phyloP scores from a whole-genome alignment of 345 rosid genomes.

The Erucastrum elatum region DNA sequence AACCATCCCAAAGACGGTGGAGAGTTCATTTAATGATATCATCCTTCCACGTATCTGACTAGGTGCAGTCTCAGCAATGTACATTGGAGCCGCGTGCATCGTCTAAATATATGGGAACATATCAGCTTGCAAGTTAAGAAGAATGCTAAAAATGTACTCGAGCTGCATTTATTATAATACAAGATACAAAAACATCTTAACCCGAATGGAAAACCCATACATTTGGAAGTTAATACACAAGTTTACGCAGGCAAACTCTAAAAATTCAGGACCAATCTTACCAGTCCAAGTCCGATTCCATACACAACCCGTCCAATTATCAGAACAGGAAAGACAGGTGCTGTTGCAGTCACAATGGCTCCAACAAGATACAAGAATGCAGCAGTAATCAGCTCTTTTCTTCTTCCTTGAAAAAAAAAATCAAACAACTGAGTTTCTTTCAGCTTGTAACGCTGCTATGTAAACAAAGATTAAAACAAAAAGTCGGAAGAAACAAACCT shows the following conservation, averaged over 20 bases:
- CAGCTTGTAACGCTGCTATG: constrained; percentile 9
- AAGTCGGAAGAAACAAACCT: constrained; percentile 47
- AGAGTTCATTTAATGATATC: constrained; percentile 91
- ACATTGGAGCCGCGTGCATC: constrained; percentile 99
- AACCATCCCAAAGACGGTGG: constrained; percentile 87
- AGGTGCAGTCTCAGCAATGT: constrained; percentile 98
- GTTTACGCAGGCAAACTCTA: constrained; percentile 4
- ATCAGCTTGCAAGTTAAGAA: constrained; percentile 18
- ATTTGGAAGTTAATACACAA: neutral
- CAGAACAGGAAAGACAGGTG: constrained; percentile 71
- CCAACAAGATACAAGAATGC: constrained; percentile 74
- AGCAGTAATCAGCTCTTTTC: constrained; percentile 80
- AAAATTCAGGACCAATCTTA: constrained; percentile 41
- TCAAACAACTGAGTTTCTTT: constrained; percentile 29
- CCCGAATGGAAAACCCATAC: neutral
- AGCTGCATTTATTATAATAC: neutral
- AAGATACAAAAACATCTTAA: neutral
- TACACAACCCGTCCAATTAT: constrained; percentile 76
- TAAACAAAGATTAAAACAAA: constrained; percentile 9
- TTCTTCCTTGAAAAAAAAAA: constrained; percentile 64
- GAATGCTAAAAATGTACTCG: neutral
- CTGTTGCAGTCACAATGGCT: constrained; percentile 71
- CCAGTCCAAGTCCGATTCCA: constrained; percentile 96
- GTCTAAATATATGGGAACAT: constrained; percentile 49
- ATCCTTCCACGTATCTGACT: constrained; percentile 83